phyloP scores from a whole-genome alignment of 768 basidiomycete species.

The Trametes cingulata region DNA sequence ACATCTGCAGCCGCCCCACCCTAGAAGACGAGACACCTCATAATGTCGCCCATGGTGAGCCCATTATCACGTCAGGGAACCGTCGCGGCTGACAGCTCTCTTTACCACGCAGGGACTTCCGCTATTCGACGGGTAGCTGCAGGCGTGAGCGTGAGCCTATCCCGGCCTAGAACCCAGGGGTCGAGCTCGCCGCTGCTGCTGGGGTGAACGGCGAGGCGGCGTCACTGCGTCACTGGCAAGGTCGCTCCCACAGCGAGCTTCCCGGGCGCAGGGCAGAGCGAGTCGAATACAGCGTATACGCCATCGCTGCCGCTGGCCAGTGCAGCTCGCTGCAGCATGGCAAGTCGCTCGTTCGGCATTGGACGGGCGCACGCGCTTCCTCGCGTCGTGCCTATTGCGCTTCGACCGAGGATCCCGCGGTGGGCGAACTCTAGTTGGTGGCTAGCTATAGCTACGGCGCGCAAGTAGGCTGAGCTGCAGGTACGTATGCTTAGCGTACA shows the following conservation, averaged over 20 bases:
- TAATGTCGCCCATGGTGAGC: not conserved
- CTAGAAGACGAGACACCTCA: not conserved
- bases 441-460: too few species aligned
- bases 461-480: too few species aligned
- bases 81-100: not conserved
- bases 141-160: not conserved
- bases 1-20: not conserved
- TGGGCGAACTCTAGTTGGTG: not conserved
- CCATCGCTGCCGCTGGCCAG: not conserved
- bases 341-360: not conserved
- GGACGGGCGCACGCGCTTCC: not conserved
- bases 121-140: not conserved
- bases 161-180: not conserved
- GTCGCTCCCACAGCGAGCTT: not conserved
- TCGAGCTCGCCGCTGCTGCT: too few species aligned
- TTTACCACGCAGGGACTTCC: not conserved
- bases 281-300: not conserved
- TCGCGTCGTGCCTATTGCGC: not conserved
- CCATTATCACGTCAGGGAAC: not conserved
- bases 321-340: not conserved
- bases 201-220: not conserved
- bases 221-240: not conserved
- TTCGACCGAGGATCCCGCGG: slow-evolving; percentile 18
- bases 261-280: not conserved
- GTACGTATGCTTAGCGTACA: not conserved